A percentile compares a stretch with the other conserved stretches of the same genome.
These are phyloP conservation scores for Geotrichum histeridarum DNA, from an alignment of 1,139 yeast genomes.

Conservation along the genomic window DNA sequence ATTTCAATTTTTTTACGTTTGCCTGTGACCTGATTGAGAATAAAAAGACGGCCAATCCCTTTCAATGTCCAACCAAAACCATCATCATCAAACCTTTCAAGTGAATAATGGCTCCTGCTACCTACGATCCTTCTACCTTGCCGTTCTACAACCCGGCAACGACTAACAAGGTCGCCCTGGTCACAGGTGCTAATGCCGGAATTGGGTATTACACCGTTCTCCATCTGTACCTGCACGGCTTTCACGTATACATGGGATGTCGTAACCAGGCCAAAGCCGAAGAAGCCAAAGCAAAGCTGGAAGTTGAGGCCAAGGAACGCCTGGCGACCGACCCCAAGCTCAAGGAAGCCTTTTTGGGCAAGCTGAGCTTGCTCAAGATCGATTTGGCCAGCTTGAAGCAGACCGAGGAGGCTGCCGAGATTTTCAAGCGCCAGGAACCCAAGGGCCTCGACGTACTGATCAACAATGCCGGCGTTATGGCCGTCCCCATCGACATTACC, in stretches of 20 bases:
- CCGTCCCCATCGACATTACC: conserved; percentile 60
- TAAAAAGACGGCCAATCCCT: no score
- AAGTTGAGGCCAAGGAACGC: conserved; percentile 47
- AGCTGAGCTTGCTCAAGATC: conserved; percentile 52
- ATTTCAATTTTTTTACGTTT: no score
- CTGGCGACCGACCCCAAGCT: conserved; percentile 23
- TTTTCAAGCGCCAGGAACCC: conserved; percentile 47
- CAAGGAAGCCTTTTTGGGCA: conserved; percentile 44
- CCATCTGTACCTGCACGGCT: conserved; percentile 76
- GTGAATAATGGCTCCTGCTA: no score
- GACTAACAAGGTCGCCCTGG: conserved; percentile 55
- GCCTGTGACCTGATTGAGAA: no score
- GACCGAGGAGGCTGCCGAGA: conserved; percentile 52
- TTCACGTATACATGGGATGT: conserved; percentile 67
- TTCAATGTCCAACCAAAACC: no score
- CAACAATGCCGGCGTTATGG: conserved; percentile 82
- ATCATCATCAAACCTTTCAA: no score
- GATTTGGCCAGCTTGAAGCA: conserved; percentile 58
- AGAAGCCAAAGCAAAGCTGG: conserved; percentile 53
- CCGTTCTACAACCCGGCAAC: conserved; percentile 26
- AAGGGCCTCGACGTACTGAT: conserved; percentile 55
- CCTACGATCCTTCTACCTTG: conserved; percentile 24
- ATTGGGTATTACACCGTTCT: conserved; percentile 73
- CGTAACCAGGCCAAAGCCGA: conserved; percentile 53
- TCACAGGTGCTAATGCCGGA: conserved; percentile 80